phyloP scores from a whole-genome alignment of 2,329 filamentous ascomycete genomes.

The Knoxdaviesia capensis region DNA sequence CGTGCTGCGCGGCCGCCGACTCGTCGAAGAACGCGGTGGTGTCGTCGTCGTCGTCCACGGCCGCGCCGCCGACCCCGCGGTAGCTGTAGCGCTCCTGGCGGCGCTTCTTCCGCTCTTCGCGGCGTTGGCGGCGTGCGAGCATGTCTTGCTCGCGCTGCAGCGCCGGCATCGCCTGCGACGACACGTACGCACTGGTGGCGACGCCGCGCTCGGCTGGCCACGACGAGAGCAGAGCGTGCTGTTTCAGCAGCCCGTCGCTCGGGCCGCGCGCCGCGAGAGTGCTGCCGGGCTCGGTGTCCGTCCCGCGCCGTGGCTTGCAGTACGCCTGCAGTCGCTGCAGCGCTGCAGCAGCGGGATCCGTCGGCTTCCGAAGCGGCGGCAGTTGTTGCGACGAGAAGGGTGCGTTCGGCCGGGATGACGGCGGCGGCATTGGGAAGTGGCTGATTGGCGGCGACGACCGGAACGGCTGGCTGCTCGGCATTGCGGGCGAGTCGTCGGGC shows the following conservation, averaged over 20 bases:
- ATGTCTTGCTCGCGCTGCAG: slow-evolving; percentile 2
- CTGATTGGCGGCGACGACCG: too few species aligned
- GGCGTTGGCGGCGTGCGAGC: slow-evolving; percentile 1
- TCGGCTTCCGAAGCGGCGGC: too few species aligned
- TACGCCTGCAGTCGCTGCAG: not conserved
- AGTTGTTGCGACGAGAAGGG: too few species aligned
- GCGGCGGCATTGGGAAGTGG: too few species aligned
- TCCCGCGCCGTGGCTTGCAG: slow-evolving; percentile 9
- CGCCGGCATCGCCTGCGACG: slow-evolving; percentile 5
- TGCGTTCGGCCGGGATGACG: too few species aligned
- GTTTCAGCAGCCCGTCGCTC: not conserved
- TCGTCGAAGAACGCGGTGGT: slow-evolving; percentile 6
- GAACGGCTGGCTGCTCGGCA: too few species aligned
- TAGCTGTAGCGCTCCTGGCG: slow-evolving; percentile 1
- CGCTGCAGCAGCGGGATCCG: too few species aligned
- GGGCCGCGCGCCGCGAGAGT: too few species aligned
- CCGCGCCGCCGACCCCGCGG: not conserved
- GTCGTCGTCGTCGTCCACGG: not conserved
- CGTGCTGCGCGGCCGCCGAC: not conserved
- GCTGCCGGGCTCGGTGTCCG: too few species aligned
- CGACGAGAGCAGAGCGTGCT: slow-evolving; percentile 13
- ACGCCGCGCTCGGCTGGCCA: slow-evolving; percentile 19
- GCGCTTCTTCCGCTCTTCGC: slow-evolving; percentile 4
- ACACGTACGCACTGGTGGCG: slow-evolving; percentile 15
- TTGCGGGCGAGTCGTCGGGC: too few species aligned